Conservation (phyloP, 805 yeast species). For the Wickerhamomyces tratensis region DNA sequence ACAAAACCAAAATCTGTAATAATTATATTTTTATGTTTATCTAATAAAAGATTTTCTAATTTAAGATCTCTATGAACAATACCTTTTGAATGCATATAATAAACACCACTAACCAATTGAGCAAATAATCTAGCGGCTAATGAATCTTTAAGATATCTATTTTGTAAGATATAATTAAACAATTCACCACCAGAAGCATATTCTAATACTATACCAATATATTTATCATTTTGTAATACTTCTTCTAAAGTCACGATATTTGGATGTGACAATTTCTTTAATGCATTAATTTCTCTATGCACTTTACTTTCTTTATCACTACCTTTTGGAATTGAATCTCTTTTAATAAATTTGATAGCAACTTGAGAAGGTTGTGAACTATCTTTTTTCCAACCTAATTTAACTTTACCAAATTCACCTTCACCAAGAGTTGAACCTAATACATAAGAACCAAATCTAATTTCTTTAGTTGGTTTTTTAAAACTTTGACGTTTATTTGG, state of each 20-base stretch:
- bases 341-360: conserved; percentile 85
- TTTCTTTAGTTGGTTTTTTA: conserved; percentile 45
- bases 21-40: conserved; percentile 50
- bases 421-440: conserved; percentile 93
- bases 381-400: conserved; percentile 89
- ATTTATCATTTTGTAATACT: conserved; percentile 87
- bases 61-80: conserved; percentile 67
- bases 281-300: conserved; percentile 86
- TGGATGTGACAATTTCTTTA: conserved; percentile 82
- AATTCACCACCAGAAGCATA: conserved; percentile 97
- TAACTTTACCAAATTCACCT: conserved; percentile 97
- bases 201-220: conserved; percentile 92
- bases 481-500: conserved; percentile 18
- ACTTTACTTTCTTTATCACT: conserved; percentile 83
- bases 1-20: conserved; percentile 84
- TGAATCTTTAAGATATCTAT: conserved; percentile 78
- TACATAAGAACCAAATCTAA: conserved; percentile 82
- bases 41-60: conserved; percentile 58
- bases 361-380: conserved; percentile 65
- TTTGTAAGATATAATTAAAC: conserved; percentile 83
- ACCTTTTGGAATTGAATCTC: conserved; percentile 82
- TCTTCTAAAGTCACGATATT: conserved; percentile 88
- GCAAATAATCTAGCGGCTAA: conserved; percentile 85
- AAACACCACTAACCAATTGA: conserved; percentile 88
- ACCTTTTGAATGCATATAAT: conserved; percentile 66